phyloP scores from a whole-genome alignment of 2,329 filamentous ascomycete species.

The Colletotrichum musicola region DNA sequence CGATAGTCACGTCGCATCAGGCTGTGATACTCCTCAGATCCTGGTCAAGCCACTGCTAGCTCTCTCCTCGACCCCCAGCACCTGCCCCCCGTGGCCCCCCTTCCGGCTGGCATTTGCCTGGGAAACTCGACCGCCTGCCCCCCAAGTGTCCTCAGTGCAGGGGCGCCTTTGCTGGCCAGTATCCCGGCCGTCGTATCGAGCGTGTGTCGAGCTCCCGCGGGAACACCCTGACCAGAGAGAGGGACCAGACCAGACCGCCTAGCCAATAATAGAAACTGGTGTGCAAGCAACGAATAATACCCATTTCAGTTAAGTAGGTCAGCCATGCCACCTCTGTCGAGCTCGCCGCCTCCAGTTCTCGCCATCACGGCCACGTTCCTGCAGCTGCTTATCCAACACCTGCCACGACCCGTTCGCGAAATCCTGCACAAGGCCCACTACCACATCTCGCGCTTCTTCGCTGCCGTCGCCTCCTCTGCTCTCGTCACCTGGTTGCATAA shows the following conservation, averaged over 20 bases:
- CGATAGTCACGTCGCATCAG: conserved; percentile 13
- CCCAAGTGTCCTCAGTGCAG: background rate
- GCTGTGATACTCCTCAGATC: conserved; percentile 3
- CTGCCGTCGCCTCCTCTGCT: conserved; percentile 16
- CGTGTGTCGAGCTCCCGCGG: conserved; percentile 15
- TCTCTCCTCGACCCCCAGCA: background rate
- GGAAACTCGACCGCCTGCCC: conserved; percentile 12
- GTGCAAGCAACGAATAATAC: background rate
- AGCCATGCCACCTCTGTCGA: conserved; percentile 21
- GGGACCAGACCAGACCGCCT: background rate
- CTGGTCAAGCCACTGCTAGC: conserved; percentile 4
- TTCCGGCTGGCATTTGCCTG: conserved; percentile 8
- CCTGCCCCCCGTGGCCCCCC: background rate
- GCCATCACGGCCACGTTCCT: conserved; percentile 35
- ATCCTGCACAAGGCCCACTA: conserved; percentile 16
- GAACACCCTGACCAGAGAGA: background rate
- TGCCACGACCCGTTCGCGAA: conserved; percentile 33
- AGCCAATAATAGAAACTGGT: conserved; percentile 12
- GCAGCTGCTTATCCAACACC: conserved; percentile 31
- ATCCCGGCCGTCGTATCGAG: background rate
- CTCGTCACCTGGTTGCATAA: conserved; percentile 27
- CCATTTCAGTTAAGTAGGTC: conserved; percentile 18
- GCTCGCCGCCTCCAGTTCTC: conserved; percentile 32
- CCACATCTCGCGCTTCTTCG: background rate
- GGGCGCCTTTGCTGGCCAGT: conserved; percentile 1